A percentile compares a stretch with the other conserved stretches of the same genome.
Evolutionary conservation across 495 filamentous ascomycete species (phyloP).

Genomic region (Xylaria telfairii): DNA sequence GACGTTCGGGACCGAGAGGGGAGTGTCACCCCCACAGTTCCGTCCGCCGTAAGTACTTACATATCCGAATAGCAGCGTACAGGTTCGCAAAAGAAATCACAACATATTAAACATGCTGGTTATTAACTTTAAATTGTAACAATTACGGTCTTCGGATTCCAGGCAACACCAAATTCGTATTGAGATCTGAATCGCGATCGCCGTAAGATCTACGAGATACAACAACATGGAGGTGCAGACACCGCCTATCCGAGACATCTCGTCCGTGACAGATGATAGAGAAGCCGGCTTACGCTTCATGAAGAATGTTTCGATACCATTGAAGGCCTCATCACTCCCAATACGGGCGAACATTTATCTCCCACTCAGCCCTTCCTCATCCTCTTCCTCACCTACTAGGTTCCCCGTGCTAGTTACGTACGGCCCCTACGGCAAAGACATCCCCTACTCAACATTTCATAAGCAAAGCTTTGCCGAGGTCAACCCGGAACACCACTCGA

Average conservation of each 20-base stretch:
- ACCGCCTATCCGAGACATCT: constrained; percentile 35
- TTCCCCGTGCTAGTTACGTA: constrained; percentile 61
- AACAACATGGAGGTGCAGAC: constrained; percentile 26
- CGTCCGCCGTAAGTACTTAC: background rate
- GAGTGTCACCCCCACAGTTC: background rate
- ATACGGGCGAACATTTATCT: constrained; percentile 42
- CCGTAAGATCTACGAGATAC: background rate
- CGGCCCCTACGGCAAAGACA: constrained; percentile 72
- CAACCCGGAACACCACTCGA: constrained; percentile 51
- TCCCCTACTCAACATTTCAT: constrained; percentile 56
- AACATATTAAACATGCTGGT: background rate
- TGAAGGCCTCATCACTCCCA: constrained; percentile 32
- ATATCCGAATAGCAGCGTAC: background rate
- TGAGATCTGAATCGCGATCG: background rate
- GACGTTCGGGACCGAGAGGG: background rate
- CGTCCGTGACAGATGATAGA: constrained; percentile 19
- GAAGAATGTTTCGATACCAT: constrained; percentile 42
- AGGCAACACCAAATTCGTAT: background rate
- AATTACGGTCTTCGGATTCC: background rate
- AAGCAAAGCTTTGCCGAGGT: constrained; percentile 49
- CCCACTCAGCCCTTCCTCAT: constrained; percentile 28
- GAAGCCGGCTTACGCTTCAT: constrained; percentile 26
- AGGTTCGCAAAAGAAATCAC: background rate
- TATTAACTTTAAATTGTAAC: background rate
- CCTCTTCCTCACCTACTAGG: constrained; percentile 4